phyloP scores from a whole-genome alignment of 1,139 yeast genomes.

The Scheffersomyces illinoinensis region DNA sequence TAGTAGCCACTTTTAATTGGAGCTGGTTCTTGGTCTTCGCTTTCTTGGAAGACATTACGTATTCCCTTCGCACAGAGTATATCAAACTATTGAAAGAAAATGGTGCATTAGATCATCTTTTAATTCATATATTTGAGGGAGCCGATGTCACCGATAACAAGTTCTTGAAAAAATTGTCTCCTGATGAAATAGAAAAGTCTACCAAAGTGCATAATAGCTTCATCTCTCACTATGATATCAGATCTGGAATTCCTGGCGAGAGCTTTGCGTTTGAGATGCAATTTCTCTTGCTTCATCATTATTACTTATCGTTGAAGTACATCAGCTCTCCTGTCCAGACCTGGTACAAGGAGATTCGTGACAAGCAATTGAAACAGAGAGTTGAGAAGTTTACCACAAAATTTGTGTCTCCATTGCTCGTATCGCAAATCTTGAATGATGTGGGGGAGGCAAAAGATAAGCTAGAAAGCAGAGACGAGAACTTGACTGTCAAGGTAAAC shows the following conservation, averaged over 20 bases:
- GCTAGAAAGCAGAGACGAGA: conserved; percentile 50
- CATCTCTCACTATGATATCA: conserved; percentile 20
- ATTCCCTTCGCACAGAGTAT: conserved; percentile 61
- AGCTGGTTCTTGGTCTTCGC: conserved; percentile 67
- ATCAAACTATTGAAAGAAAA: conserved; percentile 55
- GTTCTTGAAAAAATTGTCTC: conserved; percentile 28
- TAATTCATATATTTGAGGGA: conserved; percentile 53
- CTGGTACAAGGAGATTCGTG: conserved; percentile 70
- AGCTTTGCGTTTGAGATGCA: conserved; percentile 25
- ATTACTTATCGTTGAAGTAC: conserved; percentile 55
- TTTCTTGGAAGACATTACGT: conserved; percentile 68
- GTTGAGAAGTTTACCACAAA: conserved; percentile 65
- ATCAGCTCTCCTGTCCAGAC: conserved; percentile 68
- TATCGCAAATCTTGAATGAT: conserved; percentile 57
- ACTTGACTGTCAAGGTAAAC: conserved; percentile 63
- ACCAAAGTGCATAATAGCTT: conserved; percentile 11
- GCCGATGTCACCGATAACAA: conserved; percentile 41
- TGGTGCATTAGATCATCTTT: conserved; percentile 46
- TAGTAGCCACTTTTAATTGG: conserved; percentile 55
- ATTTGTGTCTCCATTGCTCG: conserved; percentile 64
- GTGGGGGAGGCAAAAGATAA: conserved; percentile 45
- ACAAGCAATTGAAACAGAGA: conserved; percentile 53
- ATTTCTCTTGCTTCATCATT: conserved; percentile 52
- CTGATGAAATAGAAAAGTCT: conserved; percentile 8
- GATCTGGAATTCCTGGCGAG: conserved; percentile 19